Base-by-base conservation (phyloP, 176 grass and related monocot species). In the Juncus inflexus region DNA sequence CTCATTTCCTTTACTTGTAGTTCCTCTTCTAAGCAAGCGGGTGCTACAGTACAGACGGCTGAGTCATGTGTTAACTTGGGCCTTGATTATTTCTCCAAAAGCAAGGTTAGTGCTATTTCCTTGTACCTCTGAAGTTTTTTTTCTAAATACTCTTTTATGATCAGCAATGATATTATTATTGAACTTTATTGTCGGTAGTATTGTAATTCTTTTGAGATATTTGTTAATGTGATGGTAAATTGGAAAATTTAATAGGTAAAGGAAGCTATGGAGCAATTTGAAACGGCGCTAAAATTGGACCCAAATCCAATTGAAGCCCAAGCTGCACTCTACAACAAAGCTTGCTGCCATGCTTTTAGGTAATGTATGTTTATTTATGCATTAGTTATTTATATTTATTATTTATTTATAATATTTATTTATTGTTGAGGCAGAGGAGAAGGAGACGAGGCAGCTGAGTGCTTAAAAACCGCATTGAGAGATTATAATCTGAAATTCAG, bases 281-380 rank as follows among this genome's bases (percentile, higher is more conserved):
- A 89, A 12, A 82, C 72, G 78, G 88, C 88, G 4, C 83, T 92
- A 64, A 65, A 81, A 66, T 74, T 91, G 64, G 63, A 91, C 86
- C 94, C 94, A 75, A 89, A 89, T 75, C 75, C 85, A 39, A 58
- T 76, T 1, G 85, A 89, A 89, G 85, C 83, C 67, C 94, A 92
- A 75, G 94, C 94, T 77, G 94, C 94, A 0, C 47, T 86, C 5
- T 97, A 97, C 73, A 97, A 97, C 64, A 97, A 91, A 78, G 92
- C 85, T 51, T 97, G 87, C 81, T 91, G 92, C 85, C 92, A 97
- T 91, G 80, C 87, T 3, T 97, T 86, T 82, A 91, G 82, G 92
- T 97, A 15, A 12, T 12, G 16, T 67, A 67, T 12, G 14, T 41
- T 3, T 69, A 54, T 69, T 35, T 56, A 49, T 69, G 42, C 43